A percentile compares a stretch with the other conserved stretches of the same genome.
Conservation (phyloP, 2,329 filamentous ascomycete genomes). For the Fusarium sarcochroum region DNA sequence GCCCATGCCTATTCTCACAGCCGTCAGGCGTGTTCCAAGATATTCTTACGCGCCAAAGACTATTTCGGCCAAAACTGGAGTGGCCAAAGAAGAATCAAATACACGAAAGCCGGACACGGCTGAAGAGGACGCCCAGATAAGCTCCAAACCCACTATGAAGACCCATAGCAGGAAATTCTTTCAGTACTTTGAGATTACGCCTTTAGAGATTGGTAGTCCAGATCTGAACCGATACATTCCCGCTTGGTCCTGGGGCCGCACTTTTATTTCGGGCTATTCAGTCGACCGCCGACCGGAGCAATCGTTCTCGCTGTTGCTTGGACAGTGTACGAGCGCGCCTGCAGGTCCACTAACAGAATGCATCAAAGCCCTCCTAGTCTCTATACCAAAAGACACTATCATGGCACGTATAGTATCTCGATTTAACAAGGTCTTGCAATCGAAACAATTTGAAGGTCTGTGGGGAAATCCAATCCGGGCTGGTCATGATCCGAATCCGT, state of each 20-base stretch:
- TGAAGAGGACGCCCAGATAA: background rate
- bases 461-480: conserved; percentile 46
- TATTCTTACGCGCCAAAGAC: conserved; percentile 31
- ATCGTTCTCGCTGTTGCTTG: conserved; percentile 34
- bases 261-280: conserved; percentile 37
- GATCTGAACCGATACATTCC: conserved; percentile 42
- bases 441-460: conserved; percentile 34
- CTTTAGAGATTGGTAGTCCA: conserved; percentile 35
- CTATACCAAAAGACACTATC: conserved; percentile 33
- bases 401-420: conserved; percentile 25
- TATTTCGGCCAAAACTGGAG: conserved; percentile 3
- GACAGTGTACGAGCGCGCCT: conserved; percentile 43
- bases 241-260: conserved; percentile 45
- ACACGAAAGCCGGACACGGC: fast-evolving
- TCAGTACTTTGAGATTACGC: conserved; percentile 46
- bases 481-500: conserved; percentile 45
- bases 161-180: conserved; percentile 10
- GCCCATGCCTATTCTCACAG: conserved; percentile 43
- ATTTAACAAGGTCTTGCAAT: conserved; percentile 25
- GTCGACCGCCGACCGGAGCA: conserved; percentile 41
- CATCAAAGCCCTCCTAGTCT: conserved; percentile 36
- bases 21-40: conserved; percentile 36
- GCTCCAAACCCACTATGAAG: fast-evolving
- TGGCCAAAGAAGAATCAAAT: fast-evolving
- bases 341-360: conserved; percentile 37